These are phyloP conservation scores for Cutaneotrichosporon mucoides DNA, from an alignment of 1,284 basidiomycete species.

Conservation along the genomic window DNA sequence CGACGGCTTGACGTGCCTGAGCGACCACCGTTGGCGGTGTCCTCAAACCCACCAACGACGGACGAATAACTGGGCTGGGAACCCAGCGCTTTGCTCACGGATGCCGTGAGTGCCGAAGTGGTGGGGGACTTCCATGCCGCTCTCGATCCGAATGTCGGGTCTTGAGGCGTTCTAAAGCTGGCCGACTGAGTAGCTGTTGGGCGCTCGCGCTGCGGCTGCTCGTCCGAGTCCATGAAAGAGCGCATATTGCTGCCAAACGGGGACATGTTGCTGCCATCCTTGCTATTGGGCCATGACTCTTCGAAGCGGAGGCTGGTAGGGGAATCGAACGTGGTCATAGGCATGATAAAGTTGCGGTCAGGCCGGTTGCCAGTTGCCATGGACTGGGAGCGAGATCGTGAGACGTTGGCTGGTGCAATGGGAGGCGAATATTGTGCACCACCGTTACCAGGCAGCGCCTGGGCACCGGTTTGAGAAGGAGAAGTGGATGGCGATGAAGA, in stretches of 20 bases:
- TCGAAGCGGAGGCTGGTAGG: constrained; percentile 21
- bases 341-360: constrained; percentile 31
- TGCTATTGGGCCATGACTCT: constrained; percentile 29
- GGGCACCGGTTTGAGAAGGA: constrained; percentile 14
- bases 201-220: not conserved
- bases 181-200: constrained; percentile 1
- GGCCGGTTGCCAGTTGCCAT: constrained; percentile 41
- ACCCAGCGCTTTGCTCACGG: constrained; percentile 29
- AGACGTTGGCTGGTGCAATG: constrained; percentile 36
- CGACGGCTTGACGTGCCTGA: constrained; percentile 72
- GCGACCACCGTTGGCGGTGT: constrained; percentile 25
- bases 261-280: constrained; percentile 40
- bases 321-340: constrained; percentile 32
- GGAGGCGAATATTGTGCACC: constrained; percentile 37
- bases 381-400: constrained; percentile 42
- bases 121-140: constrained; percentile 24
- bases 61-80: constrained; percentile 24
- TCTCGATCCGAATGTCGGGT: constrained; percentile 22
- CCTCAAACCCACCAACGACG: constrained; percentile 30
- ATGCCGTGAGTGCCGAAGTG: constrained; percentile 29
- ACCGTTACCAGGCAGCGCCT: constrained; percentile 2
- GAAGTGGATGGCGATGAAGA: constrained; percentile 38
- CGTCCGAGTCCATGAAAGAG: constrained; percentile 17
- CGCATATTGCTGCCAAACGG: constrained; percentile 36
- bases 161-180: constrained; percentile 27